phyloP scores from a whole-genome alignment of 352 stramenopile species.

The Globisporangium viniferum region DNA sequence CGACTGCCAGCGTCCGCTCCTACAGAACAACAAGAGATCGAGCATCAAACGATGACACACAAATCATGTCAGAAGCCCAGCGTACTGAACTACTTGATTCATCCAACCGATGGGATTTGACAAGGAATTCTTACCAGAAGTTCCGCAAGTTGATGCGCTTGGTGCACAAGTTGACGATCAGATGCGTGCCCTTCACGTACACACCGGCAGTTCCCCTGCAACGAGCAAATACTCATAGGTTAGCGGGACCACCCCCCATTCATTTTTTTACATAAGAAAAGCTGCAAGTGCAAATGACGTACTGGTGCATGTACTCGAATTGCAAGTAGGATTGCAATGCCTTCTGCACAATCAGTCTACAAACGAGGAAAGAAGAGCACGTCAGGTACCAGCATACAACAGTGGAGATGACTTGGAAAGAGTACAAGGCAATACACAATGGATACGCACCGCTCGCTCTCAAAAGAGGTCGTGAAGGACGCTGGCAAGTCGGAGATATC shows the following conservation, averaged over 20 bases:
- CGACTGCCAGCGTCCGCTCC: constrained; percentile 79
- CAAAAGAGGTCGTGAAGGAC: constrained; percentile 40
- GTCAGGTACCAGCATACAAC: constrained; percentile 1
- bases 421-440: not conserved
- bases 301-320: constrained; percentile 83
- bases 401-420: not conserved
- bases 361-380: constrained; percentile 3
- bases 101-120: not conserved
- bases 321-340: constrained; percentile 76
- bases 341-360: constrained; percentile 55
- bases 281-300: constrained; percentile 5
- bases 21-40: not conserved
- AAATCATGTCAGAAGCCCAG: not conserved
- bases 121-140: constrained; percentile 55
- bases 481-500: constrained; percentile 49
- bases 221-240: not conserved
- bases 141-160: constrained; percentile 89
- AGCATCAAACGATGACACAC: not conserved
- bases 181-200: constrained; percentile 54
- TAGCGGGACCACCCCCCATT: constrained; percentile 5
- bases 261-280: not conserved
- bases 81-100: not conserved
- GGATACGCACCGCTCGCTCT: constrained; percentile 60
- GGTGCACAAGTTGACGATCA: constrained; percentile 80
- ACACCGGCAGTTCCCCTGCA: constrained; percentile 74